A percentile compares a stretch with the other conserved stretches of the same genome.
Evolutionary conservation across 768 basidiomycete species (phyloP).

Genomic region (Pisolithus orientalis): DNA sequence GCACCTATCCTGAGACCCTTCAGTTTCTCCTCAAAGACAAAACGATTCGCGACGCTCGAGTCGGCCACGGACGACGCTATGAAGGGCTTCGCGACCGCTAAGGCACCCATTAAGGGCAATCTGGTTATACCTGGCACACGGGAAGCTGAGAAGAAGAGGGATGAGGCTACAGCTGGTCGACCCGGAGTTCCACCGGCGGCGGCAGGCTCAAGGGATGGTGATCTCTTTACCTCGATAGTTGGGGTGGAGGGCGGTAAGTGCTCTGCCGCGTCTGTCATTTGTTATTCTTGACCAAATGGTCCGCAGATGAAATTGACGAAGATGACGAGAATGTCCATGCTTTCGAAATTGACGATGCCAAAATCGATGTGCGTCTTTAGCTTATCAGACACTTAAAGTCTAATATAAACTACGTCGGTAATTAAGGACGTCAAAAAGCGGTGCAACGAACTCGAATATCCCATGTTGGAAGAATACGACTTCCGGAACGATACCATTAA

Average conservation of each 20-base stretch:
- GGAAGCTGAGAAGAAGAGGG: constrained; percentile 66
- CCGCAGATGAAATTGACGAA: constrained; percentile 88
- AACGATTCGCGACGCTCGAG: constrained; percentile 78
- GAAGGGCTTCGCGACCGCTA: constrained; percentile 73
- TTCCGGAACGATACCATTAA: constrained; percentile 97
- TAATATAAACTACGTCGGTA: background rate
- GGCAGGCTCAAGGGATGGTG: constrained; percentile 46
- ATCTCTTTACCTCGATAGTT: constrained; percentile 93
- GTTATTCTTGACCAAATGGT: background rate
- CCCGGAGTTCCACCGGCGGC: constrained; percentile 23
- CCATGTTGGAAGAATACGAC: constrained; percentile 98
- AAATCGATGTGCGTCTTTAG: constrained; percentile 69
- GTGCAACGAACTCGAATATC: constrained; percentile 94
- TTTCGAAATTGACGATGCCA: constrained; percentile 90
- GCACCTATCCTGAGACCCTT: constrained; percentile 88
- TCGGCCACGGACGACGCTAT: constrained; percentile 71
- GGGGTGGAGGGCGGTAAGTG: constrained; percentile 80
- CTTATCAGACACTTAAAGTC: background rate
- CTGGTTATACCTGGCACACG: constrained; percentile 84
- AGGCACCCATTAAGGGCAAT: constrained; percentile 77
- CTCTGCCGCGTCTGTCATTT: background rate
- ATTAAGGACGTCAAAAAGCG: constrained; percentile 88
- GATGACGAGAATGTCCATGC: constrained; percentile 97
- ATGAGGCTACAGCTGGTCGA: constrained; percentile 39
- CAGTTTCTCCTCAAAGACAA: constrained; percentile 83